Evolutionary conservation across 2,329 filamentous ascomycete species (phyloP).

Genomic region (Sporothrix sp.): DNA sequence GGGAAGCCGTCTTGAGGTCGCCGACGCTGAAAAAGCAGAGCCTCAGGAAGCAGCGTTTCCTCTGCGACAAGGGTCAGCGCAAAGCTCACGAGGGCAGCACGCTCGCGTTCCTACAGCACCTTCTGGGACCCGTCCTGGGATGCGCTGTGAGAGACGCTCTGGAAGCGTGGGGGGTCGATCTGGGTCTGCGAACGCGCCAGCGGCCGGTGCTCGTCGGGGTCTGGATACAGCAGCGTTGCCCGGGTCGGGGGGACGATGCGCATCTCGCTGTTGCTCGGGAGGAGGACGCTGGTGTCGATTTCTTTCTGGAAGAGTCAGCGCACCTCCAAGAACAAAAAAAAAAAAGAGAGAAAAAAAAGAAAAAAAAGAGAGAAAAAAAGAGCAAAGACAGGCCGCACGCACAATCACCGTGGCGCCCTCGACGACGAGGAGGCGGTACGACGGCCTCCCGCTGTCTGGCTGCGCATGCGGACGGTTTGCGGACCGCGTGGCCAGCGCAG

Average conservation of each 20-base stretch:
- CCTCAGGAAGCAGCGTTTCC: conserved; percentile 13
- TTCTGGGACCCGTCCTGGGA: conserved; percentile 6
- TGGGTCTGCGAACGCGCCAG: background rate
- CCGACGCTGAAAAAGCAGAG: conserved; percentile 18
- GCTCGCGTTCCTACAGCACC: background rate
- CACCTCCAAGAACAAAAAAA: background rate
- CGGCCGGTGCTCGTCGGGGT: background rate
- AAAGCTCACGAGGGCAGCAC: background rate
- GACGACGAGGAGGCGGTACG: background rate
- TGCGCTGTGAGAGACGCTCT: background rate
- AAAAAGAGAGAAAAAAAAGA: background rate
- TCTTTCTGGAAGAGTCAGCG: background rate
- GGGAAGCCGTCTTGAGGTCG: conserved; percentile 15
- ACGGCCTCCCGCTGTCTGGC: background rate
- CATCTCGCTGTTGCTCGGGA: conserved; percentile 12
- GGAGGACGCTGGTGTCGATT: conserved; percentile 5
- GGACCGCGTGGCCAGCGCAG: too few relatives aligned
- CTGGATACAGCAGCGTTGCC: conserved; percentile 12
- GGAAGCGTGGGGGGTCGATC: background rate
- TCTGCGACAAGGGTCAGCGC: background rate
- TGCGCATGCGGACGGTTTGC: background rate
- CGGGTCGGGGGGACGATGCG: conserved; percentile 16
- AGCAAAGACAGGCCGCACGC: background rate
- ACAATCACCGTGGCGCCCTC: background rate
- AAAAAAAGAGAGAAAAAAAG: background rate